These are phyloP conservation scores for Trichoderma afroharzianum DNA, from an alignment of 2,329 filamentous ascomycete genomes.

Conservation along the genomic window DNA sequence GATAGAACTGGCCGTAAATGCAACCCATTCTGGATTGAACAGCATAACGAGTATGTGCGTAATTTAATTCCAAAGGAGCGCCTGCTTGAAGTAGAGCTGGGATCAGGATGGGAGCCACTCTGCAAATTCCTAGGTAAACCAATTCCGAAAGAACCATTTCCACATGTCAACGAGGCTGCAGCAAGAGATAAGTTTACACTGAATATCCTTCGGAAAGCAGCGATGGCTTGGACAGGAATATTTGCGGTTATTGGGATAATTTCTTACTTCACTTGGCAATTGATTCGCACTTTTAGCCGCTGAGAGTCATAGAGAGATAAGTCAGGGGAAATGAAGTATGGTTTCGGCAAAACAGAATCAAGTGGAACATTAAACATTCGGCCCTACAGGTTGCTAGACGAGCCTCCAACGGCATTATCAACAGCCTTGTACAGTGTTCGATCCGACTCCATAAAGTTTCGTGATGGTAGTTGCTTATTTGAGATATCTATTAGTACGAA, in stretches of 20 bases:
- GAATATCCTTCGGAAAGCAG: background rate
- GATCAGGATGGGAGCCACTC: constrained; percentile 36
- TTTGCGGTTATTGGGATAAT: background rate
- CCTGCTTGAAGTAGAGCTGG: constrained; percentile 31
- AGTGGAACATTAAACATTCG: too few species aligned
- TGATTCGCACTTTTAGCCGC: background rate
- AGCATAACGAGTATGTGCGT: constrained; percentile 18
- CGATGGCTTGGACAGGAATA: background rate
- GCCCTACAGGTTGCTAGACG: background rate
- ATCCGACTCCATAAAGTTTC: background rate
- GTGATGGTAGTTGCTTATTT: background rate
- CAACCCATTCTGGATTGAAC: background rate
- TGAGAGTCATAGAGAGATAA: background rate
- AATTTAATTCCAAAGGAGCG: constrained; percentile 14
- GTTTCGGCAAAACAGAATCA: background rate
- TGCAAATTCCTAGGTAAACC: constrained; percentile 35
- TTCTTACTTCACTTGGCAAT: background rate
- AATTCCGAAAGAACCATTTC: constrained; percentile 27
- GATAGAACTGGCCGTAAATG: background rate
- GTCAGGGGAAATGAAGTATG: background rate
- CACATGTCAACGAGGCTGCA: constrained; percentile 28
- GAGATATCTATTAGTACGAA: background rate
- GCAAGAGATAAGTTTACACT: background rate
- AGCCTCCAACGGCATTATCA: background rate
- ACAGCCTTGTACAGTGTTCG: background rate